phyloP scores from a whole-genome alignment of 139 green algal species.

The Ulvella scutata region DNA sequence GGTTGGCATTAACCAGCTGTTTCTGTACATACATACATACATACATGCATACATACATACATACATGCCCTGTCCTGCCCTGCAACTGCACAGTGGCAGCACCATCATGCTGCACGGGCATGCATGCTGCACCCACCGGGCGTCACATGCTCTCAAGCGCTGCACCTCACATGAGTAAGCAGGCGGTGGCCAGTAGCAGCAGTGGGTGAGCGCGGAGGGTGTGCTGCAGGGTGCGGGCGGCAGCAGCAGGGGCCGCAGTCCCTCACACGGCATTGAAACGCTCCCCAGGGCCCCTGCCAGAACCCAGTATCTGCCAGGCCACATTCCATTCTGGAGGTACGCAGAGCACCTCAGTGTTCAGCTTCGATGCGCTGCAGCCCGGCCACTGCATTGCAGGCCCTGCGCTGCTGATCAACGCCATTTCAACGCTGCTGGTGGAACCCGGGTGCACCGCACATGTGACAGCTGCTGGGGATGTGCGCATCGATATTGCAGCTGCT shows the following conservation, averaged over 20 bases:
- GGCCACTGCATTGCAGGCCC: slow-evolving; percentile 58
- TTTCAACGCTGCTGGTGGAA: slow-evolving; percentile 84
- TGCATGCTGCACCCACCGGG: no score
- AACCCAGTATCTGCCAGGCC: background rate
- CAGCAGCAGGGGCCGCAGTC: background rate
- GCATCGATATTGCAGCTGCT: slow-evolving; percentile 37
- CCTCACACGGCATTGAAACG: background rate
- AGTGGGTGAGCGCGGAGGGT: no score
- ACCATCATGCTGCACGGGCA: no score
- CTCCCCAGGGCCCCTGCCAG: background rate
- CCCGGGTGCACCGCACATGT: slow-evolving; percentile 62
- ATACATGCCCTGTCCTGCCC: no score
- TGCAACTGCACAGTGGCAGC: no score
- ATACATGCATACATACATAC: no score
- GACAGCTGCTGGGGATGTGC: slow-evolving; percentile 55
- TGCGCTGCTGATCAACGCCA: slow-evolving; percentile 85
- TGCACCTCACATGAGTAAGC: no score
- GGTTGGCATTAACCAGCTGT: no score
- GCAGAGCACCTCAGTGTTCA: slow-evolving; percentile 57
- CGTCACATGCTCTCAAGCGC: no score
- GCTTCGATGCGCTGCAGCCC: slow-evolving; percentile 36
- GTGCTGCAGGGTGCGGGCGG: background rate
- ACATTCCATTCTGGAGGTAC: slow-evolving; percentile 45
- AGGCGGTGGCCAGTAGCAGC: no score
- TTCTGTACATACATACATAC: no score